A percentile compares a stretch with the other conserved stretches of the same genome.
phyloP scores from a whole-genome alignment of 495 filamentous ascomycete genomes.

The Aspergillus mulundensis region DNA sequence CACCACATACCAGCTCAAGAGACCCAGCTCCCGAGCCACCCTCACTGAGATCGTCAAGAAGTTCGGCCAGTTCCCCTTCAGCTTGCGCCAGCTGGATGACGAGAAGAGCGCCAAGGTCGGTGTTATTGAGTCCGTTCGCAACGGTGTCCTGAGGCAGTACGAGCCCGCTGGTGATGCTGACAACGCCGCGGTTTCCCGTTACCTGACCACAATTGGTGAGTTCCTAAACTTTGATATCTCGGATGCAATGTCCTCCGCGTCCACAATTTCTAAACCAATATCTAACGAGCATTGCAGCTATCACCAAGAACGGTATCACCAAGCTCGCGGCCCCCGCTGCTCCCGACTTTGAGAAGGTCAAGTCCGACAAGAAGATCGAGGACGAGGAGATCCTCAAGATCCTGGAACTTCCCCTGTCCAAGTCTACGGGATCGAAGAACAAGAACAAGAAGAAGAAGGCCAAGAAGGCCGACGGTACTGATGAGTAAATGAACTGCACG shows the following conservation, averaged over 20 bases:
- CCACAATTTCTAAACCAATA: constrained; percentile 3
- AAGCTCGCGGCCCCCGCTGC: constrained; percentile 72
- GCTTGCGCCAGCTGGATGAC: constrained; percentile 92
- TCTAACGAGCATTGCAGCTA: constrained; percentile 53
- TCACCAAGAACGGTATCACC: constrained; percentile 95
- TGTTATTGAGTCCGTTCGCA: constrained; percentile 89
- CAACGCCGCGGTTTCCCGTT: constrained; percentile 70
- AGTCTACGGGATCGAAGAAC: constrained; percentile 69
- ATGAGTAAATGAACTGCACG: constrained; percentile 45
- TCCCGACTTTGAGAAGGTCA: constrained; percentile 70
- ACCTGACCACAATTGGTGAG: constrained; percentile 90
- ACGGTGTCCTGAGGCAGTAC: constrained; percentile 87
- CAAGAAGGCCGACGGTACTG: constrained; percentile 53
- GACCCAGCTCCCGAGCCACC: constrained; percentile 83
- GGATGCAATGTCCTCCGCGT: constrained; percentile 2
- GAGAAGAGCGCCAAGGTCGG: constrained; percentile 95
- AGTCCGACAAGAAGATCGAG: constrained; percentile 95
- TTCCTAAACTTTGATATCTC: constrained; percentile 3
- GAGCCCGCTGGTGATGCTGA: constrained; percentile 94
- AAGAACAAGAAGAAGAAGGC: constrained; percentile 91
- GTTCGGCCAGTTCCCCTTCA: constrained; percentile 97
- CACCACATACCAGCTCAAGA: constrained; percentile 86
- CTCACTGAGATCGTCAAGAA: constrained; percentile 92
- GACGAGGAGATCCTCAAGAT: constrained; percentile 94
- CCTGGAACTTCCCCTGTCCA: constrained; percentile 76